Evolutionary conservation across 2,329 filamentous ascomycete species (phyloP).

Genomic region (Cadophora malorum): DNA sequence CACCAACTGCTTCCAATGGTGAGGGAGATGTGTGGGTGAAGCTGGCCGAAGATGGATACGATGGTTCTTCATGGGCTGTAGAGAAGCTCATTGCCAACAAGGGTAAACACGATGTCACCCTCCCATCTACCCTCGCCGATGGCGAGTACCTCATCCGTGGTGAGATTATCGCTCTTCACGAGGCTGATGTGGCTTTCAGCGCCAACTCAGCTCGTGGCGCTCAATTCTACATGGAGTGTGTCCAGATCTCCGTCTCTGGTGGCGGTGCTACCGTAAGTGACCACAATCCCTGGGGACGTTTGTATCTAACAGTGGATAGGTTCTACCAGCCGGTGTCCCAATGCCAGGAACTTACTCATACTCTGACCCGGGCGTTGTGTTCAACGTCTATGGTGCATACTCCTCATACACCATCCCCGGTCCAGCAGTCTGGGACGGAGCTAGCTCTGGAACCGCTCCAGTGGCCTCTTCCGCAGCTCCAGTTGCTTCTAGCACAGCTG

Average conservation of each 20-base stretch:
- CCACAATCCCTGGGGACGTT: background rate
- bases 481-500: slow-evolving; percentile 10
- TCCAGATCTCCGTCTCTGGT: slow-evolving; percentile 49
- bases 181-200: slow-evolving; percentile 43
- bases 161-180: slow-evolving; percentile 54
- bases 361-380: slow-evolving; percentile 49
- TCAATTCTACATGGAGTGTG: slow-evolving; percentile 53
- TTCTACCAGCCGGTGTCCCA: slow-evolving; percentile 32
- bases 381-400: slow-evolving; percentile 49
- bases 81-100: slow-evolving; percentile 50
- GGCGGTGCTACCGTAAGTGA: slow-evolving; percentile 28
- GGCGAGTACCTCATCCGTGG: slow-evolving; percentile 52
- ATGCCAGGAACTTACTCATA: slow-evolving; percentile 45
- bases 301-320: slow-evolving; percentile 5
- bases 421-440: slow-evolving; percentile 44
- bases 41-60: slow-evolving; percentile 50
- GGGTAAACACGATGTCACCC: slow-evolving; percentile 50
- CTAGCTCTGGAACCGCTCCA: slow-evolving; percentile 13
- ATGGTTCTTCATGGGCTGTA: slow-evolving; percentile 48
- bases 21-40: slow-evolving; percentile 59
- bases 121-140: slow-evolving; percentile 48
- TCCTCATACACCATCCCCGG: slow-evolving; percentile 48
- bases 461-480: background rate
- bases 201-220: slow-evolving; percentile 44
- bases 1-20: slow-evolving; percentile 50